Evolutionary conservation across 192 early-diverging fungal genomes (phyloP).

Genomic region (Coemansia reversa): DNA sequence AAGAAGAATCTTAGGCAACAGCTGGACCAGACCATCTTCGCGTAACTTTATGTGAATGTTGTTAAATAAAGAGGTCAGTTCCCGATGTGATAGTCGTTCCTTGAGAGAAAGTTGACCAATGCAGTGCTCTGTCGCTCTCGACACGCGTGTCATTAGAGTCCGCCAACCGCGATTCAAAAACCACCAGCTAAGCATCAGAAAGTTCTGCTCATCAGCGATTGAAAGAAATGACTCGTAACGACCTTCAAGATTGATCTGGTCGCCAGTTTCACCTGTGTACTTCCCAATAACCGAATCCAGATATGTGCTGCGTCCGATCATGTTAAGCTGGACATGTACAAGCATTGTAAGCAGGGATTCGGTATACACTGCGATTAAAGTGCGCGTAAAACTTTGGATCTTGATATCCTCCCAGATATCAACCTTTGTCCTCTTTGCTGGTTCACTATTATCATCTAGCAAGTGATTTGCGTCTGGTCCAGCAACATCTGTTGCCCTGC

Average conservation of each 20-base stretch:
- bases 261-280: conserved; percentile 15
- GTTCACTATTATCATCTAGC: not conserved
- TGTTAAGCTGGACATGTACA: conserved; percentile 84
- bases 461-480: not conserved
- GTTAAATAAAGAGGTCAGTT: conserved; percentile 57
- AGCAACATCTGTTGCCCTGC: not conserved
- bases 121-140: conserved; percentile 48
- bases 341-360: conserved; percentile 82
- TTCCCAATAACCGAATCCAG: conserved; percentile 64
- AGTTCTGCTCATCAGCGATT: conserved; percentile 69
- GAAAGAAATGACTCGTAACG: conserved; percentile 29
- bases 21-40: conserved; percentile 32
- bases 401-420: conserved; percentile 92
- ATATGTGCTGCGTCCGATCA: conserved; percentile 90
- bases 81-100: conserved; percentile 61
- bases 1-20: conserved; percentile 29
- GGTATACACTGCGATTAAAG: conserved; percentile 81
- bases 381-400: conserved; percentile 83
- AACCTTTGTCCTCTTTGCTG: conserved; percentile 57
- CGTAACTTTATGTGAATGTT: conserved; percentile 60
- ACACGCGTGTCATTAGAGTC: conserved; percentile 64
- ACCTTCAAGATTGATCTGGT: conserved; percentile 24
- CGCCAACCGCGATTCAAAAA: conserved; percentile 87
- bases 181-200: conserved; percentile 90
- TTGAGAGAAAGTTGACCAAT: conserved; percentile 60